Conservation (phyloP, 495 filamentous ascomycete species). For the Friedmanniomyces simplex region DNA sequence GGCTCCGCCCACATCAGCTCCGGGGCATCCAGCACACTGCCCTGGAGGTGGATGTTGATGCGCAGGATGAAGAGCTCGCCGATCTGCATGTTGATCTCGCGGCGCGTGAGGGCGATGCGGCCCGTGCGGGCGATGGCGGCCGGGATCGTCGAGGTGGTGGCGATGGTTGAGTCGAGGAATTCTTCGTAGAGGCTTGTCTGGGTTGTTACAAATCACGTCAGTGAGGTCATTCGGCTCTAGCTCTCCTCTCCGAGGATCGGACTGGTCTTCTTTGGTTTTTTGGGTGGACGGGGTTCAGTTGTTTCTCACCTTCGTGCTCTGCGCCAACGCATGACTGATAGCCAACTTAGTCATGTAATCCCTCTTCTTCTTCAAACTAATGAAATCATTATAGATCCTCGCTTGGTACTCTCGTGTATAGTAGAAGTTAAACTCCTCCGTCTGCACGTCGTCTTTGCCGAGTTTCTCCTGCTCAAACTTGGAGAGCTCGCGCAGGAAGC, state of each 20-base stretch:
- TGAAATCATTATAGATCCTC: constrained; percentile 98
- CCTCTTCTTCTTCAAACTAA: constrained; percentile 78
- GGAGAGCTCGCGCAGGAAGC: constrained; percentile 86
- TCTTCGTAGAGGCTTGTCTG: constrained; percentile 97
- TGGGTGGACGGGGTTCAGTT: too few relatives aligned
- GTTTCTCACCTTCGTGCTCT: constrained; percentile 67
- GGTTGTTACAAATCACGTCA: too few relatives aligned
- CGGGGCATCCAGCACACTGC: constrained; percentile 90
- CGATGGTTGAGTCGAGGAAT: constrained; percentile 84
- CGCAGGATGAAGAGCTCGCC: constrained; percentile 93
- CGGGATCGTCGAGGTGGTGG: constrained; percentile 79
- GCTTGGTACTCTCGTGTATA: constrained; percentile 96
- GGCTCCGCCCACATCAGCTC: constrained; percentile 98
- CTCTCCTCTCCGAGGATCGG: too few relatives aligned
- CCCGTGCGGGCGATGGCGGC: constrained; percentile 83
- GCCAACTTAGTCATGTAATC: constrained; percentile 98
- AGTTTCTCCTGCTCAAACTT: constrained; percentile 92
- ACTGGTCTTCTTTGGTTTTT: too few relatives aligned
- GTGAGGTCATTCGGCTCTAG: too few relatives aligned
- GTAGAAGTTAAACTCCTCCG: constrained; percentile 98
- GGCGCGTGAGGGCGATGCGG: constrained; percentile 70
- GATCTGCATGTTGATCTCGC: constrained; percentile 96
- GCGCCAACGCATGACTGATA: constrained; percentile 87
- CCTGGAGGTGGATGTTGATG: constrained; percentile 96
- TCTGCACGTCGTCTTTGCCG: constrained; percentile 75